phyloP scores from a whole-genome alignment of 768 basidiomycete genomes.

The Hydnomerulius pinastri region DNA sequence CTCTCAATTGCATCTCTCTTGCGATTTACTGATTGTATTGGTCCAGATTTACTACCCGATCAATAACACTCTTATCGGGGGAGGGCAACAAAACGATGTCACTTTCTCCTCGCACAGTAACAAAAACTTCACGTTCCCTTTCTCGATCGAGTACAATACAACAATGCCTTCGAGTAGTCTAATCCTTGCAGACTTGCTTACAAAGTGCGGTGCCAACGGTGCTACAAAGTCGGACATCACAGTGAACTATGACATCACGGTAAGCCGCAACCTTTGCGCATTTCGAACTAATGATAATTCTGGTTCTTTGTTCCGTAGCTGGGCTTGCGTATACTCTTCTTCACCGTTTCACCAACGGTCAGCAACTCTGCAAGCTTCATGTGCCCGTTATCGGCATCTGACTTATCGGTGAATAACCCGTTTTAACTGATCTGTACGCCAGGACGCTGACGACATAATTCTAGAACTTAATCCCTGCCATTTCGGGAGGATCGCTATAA shows the following conservation, averaged over 20 bases:
- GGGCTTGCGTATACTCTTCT: constrained; percentile 61
- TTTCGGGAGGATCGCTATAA: constrained; percentile 7
- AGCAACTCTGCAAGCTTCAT: constrained; percentile 59
- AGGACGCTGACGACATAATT: constrained; percentile 12
- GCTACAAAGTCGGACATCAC: constrained; percentile 48
- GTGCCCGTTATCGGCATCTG: constrained; percentile 56
- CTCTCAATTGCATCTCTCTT: not conserved
- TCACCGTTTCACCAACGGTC: constrained; percentile 68
- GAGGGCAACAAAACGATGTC: constrained; percentile 50
- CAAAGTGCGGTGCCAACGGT: constrained; percentile 60
- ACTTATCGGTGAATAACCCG: constrained; percentile 20
- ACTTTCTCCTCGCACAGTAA: constrained; percentile 51
- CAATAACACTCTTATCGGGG: constrained; percentile 66
- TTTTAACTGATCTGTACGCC: not conserved
- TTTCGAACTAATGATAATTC: not conserved
- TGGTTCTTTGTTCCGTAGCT: constrained; percentile 43
- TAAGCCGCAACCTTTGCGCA: constrained; percentile 20
- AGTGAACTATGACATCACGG: constrained; percentile 69
- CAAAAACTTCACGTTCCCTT: constrained; percentile 77
- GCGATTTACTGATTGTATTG: constrained; percentile 5
- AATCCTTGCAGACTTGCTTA: constrained; percentile 63
- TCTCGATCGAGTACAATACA: constrained; percentile 62
- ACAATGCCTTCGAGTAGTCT: constrained; percentile 49
- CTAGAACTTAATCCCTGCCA: constrained; percentile 20
- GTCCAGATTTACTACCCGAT: constrained; percentile 74